Evolutionary conservation across 179 eudicot species (phyloP).

Genomic region (Heliamphora pulchella): DNA sequence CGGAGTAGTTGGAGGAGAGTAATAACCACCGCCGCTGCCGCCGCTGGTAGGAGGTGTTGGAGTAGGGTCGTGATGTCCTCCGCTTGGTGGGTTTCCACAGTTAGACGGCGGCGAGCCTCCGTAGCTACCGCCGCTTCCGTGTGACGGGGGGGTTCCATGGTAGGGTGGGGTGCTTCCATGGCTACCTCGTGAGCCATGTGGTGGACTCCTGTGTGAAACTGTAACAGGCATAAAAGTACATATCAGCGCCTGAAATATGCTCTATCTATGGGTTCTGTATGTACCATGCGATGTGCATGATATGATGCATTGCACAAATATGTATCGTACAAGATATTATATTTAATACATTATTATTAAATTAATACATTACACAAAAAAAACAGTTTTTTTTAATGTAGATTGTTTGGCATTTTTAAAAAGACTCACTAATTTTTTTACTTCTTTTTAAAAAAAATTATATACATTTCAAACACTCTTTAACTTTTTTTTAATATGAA

Average conservation of each 20-base stretch:
- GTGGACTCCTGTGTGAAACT: slow-evolving; percentile 27
- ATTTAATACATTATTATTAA: no score
- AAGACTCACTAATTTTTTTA: no score
- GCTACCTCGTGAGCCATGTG: slow-evolving; percentile 22
- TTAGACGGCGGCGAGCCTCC: slow-evolving; percentile 25
- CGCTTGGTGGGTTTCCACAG: slow-evolving; percentile 28
- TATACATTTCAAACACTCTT: no score
- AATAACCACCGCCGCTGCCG: slow-evolving; percentile 27
- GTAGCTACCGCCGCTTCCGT: slow-evolving; percentile 19
- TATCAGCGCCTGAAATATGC: background rate
- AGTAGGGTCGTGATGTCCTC: slow-evolving; percentile 21
- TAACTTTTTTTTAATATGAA: no score
- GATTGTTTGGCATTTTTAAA: no score
- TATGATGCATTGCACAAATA: no score
- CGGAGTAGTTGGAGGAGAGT: slow-evolving; percentile 38
- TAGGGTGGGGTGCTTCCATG: slow-evolving; percentile 12
- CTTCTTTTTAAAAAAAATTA: no score
- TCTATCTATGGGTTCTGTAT: no score
- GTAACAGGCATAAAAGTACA: slow-evolving; percentile 4
- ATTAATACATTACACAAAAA: no score
- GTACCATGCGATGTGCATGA: no score
- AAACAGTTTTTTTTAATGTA: no score
- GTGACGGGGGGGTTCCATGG: slow-evolving; percentile 31
- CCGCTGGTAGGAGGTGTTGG: slow-evolving; percentile 30
- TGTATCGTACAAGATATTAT: no score